Conservation (phyloP, 176 grass and related monocot genomes). For the Cenchrus fungigraminus region DNA sequence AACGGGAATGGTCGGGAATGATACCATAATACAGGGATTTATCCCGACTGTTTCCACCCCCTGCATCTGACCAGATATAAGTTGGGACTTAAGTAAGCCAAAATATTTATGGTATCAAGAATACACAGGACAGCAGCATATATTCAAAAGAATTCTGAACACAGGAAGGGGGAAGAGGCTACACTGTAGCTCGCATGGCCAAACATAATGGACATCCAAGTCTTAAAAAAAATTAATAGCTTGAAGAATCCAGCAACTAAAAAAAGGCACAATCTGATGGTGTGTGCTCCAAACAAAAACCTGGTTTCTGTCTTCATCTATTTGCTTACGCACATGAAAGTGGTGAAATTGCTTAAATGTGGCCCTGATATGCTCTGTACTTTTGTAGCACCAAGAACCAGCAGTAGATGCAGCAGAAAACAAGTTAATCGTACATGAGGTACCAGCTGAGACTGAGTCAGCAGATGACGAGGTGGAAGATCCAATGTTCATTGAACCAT, state of each 20-base stretch:
- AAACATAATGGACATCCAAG: neutral
- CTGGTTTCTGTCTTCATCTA: neutral
- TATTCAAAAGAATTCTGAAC: neutral
- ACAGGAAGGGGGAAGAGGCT: neutral
- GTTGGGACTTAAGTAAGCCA: neutral
- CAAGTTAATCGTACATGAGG: too few relatives aligned
- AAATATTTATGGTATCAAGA: neutral
- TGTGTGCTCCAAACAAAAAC: neutral
- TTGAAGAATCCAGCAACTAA: neutral
- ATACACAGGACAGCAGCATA: neutral
- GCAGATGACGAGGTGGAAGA: neutral
- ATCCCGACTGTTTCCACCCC: too few relatives aligned
- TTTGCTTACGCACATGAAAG: neutral
- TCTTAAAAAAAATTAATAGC: neutral
- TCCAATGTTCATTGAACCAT: neutral
- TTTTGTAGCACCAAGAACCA: neutral
- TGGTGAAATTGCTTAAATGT: too few relatives aligned
- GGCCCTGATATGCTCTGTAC: too few relatives aligned
- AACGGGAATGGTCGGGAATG: neutral
- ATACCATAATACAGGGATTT: neutral
- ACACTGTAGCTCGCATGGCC: neutral
- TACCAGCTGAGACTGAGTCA: neutral
- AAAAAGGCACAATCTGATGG: neutral
- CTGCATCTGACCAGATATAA: neutral
- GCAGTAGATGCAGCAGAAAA: neutral